These are phyloP conservation scores for Vachellia collinsii DNA, from an alignment of 306 rosid genomes.

Conservation along the genomic window DNA sequence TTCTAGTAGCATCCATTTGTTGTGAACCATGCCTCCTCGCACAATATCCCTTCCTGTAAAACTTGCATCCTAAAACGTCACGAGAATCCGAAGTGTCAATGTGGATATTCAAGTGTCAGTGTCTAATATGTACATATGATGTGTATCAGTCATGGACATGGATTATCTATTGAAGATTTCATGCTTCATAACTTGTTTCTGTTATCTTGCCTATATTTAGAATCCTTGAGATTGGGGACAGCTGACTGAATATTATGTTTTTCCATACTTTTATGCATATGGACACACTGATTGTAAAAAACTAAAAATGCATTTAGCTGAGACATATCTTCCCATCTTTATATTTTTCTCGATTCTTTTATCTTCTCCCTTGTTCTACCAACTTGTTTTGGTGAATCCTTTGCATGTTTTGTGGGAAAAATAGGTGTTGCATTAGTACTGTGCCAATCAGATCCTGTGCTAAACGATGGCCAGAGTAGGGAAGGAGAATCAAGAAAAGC, in stretches of 20 bases:
- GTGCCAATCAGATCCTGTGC: slow-evolving; percentile 91
- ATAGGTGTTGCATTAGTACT: slow-evolving; percentile 89
- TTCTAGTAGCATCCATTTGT: not conserved
- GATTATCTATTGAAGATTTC: not conserved
- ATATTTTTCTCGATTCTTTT: not conserved
- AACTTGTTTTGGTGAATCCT: not conserved
- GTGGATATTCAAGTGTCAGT: not conserved
- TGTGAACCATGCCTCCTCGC: not conserved
- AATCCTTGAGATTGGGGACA: not conserved
- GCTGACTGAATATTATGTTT: not conserved
- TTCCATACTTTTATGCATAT: not conserved
- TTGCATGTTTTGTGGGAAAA: slow-evolving; percentile 38
- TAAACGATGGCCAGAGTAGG: slow-evolving; percentile 73
- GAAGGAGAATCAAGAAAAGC: slow-evolving; percentile 70
- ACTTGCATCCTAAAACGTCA: slow-evolving; percentile 1
- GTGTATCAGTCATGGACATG: not conserved
- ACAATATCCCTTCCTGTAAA: not conserved
- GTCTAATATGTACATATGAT: not conserved
- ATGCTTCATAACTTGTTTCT: not conserved
- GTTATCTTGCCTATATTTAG: not conserved
- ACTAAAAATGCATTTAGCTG: not conserved
- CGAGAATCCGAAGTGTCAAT: not conserved
- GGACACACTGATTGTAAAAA: not conserved
- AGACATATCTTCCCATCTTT: not conserved
- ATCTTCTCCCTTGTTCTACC: not conserved